These are phyloP conservation scores for Rhizopogon vesiculosus DNA, from an alignment of 768 basidiomycete genomes.

Conservation along the genomic window DNA sequence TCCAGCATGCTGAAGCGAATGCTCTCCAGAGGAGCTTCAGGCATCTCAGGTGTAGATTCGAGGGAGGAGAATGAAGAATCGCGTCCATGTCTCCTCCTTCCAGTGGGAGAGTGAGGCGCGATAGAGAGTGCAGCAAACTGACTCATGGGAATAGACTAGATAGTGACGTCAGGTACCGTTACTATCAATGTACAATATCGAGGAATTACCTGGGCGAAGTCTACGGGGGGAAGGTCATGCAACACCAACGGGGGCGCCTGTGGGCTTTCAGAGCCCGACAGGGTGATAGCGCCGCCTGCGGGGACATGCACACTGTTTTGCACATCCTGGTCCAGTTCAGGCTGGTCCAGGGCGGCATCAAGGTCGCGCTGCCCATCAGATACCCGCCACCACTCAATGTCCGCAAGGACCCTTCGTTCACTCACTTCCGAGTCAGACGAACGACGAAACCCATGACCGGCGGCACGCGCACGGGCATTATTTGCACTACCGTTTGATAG, in stretches of 20 bases:
- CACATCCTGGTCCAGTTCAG: slow-evolving; percentile 10
- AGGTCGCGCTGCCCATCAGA: slow-evolving; percentile 59
- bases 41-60: slow-evolving; percentile 53
- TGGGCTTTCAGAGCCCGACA: slow-evolving; percentile 36
- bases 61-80: slow-evolving; percentile 50
- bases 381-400: slow-evolving; percentile 88
- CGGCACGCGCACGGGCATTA: slow-evolving; percentile 36
- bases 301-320: slow-evolving; percentile 6
- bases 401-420: slow-evolving; percentile 70
- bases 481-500: slow-evolving; percentile 28
- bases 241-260: slow-evolving; percentile 27
- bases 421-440: slow-evolving; percentile 64
- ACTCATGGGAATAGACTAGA: slow-evolving; percentile 30
- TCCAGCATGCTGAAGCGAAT: slow-evolving; percentile 33
- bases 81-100: slow-evolving; percentile 33
- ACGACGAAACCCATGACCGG: slow-evolving; percentile 40
- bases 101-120: slow-evolving; percentile 46
- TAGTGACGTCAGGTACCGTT: slow-evolving; percentile 2
- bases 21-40: slow-evolving; percentile 33
- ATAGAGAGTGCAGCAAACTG: slow-evolving; percentile 55
- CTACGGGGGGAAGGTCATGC: slow-evolving; percentile 14
- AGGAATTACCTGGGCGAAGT: slow-evolving; percentile 21
- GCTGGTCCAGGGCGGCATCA: slow-evolving; percentile 28
- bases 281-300: slow-evolving; percentile 23
- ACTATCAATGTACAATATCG: background rate